Evolutionary conservation across 106 monocot species (phyloP).

Genomic region (Cymbidium sinense): DNA sequence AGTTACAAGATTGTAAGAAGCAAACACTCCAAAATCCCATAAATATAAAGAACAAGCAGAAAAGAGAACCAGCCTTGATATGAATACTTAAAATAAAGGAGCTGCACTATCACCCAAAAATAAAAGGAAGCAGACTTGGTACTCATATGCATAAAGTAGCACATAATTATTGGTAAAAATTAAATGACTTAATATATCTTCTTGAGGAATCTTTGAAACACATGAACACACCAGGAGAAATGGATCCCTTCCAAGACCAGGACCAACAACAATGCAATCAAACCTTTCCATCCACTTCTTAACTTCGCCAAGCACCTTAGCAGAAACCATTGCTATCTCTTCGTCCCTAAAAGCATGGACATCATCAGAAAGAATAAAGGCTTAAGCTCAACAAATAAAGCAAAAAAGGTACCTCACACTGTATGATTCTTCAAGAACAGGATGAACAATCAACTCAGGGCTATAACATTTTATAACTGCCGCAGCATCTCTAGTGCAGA

Average conservation of each 20-base stretch:
- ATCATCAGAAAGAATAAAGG: background rate
- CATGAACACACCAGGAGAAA: slow-evolving; percentile 68
- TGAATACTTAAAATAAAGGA: background rate
- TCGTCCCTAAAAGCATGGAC: slow-evolving; percentile 47
- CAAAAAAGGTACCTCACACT: slow-evolving; percentile 61
- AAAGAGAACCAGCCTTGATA: background rate
- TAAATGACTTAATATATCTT: background rate
- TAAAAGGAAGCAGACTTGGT: background rate
- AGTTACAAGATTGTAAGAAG: background rate
- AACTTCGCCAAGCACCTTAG: slow-evolving; percentile 67
- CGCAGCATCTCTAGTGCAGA: slow-evolving; percentile 98
- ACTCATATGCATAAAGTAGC: background rate
- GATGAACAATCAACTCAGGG: slow-evolving; percentile 95
- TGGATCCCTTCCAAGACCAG: slow-evolving; percentile 82
- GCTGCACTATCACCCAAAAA: background rate
- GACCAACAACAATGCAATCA: slow-evolving; percentile 92
- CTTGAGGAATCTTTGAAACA: too few relatives aligned
- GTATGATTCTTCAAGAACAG: slow-evolving; percentile 88
- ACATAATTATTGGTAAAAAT: background rate
- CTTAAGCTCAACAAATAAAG: background rate
- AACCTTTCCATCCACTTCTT: slow-evolving; percentile 85
- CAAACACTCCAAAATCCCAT: background rate
- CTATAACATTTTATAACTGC: slow-evolving; percentile 95
- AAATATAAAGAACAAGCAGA: background rate
- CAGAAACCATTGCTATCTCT: slow-evolving; percentile 52